Percentiles rank a stretch among this genome's conserved stretches.
These are phyloP conservation scores for Trametes cinnabarina DNA, from an alignment of 768 basidiomycete genomes.

Conservation along the genomic window DNA sequence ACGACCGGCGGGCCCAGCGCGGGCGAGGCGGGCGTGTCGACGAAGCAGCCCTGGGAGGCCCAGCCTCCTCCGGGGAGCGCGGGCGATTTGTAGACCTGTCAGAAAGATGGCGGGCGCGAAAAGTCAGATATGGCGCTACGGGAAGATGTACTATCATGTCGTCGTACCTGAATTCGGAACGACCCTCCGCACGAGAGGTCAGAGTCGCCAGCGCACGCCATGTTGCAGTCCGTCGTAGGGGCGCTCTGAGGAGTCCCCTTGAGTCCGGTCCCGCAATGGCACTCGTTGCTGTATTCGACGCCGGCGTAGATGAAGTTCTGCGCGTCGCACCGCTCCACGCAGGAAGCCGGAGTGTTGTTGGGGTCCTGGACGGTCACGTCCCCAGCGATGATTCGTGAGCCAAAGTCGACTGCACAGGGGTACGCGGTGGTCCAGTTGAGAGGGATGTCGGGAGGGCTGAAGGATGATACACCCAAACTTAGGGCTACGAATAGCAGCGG, in stretches of 20 bases:
- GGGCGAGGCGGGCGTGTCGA: conserved; percentile 13
- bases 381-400: conserved; percentile 18
- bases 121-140: not conserved
- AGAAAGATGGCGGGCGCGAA: not conserved
- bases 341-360: conserved; percentile 21
- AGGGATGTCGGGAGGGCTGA: conserved; percentile 10
- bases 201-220: conserved; percentile 19
- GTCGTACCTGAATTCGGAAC: conserved; percentile 22
- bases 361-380: conserved; percentile 14
- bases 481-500: not conserved
- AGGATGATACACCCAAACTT: not conserved
- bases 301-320: conserved; percentile 22
- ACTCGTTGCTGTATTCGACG: conserved; percentile 27
- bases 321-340: conserved; percentile 17
- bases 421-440: conserved; percentile 18
- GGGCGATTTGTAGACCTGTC: conserved; percentile 17
- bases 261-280: conserved; percentile 26
- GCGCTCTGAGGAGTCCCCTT: conserved; percentile 5
- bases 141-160: not conserved
- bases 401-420: conserved; percentile 20
- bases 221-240: conserved; percentile 22
- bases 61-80: conserved; percentile 14
- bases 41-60: conserved; percentile 12
- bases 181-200: conserved; percentile 21
- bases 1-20: conserved; percentile 4